Evolutionary conservation across 1,139 yeast species (phyloP), one percentile per base, ranked within the genome.

Genomic region (Suhomyces atakaporum): DNA sequence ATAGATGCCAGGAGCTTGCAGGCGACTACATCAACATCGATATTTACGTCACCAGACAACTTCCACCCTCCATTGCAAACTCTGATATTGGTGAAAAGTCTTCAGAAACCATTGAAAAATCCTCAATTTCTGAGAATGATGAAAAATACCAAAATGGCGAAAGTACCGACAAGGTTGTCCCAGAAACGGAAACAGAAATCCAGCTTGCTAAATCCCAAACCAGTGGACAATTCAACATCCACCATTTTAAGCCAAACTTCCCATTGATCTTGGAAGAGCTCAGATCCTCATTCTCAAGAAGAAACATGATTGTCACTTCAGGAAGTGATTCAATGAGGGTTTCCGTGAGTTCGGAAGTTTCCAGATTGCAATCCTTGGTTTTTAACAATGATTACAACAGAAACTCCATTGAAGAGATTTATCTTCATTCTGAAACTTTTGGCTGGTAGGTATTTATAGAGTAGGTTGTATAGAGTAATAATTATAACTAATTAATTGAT

Each of bases 361-460:
- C 84, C 1, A 42, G 48, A 5, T 49, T 66, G 25, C 75, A 69
- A 43, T 41, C 58, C 2, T 39, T 54, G 32, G 50, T 69, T 3
- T 59, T 69, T 43, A 65, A 63, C 42, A 54, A 53, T 30, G 69
- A 61, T 38, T 27, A 49, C n/a, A 38, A 47, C 35, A 32, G 25
- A 2, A 43, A 51, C 3, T 52, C 63, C 9, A 62, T 69, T 3
- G 71, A 69, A 29, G 85, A 80, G 51, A 63, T 80, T 8, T 77
- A 64, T 45, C 56, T 80, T 31, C 84, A 80, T 45, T 75, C 81
- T 1, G 85, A 80, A 47, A 56, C 72, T 20, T 80, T 77, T 53
- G 80, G 80, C 0, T 79, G 82, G 83, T 78, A 47, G 15, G 14
- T 3, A 24, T 47, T 27, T 11, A 24, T 24, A 24, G 15, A 11